phyloP scores from a whole-genome alignment of 495 filamentous ascomycete species.

The Penicillium silybi region DNA sequence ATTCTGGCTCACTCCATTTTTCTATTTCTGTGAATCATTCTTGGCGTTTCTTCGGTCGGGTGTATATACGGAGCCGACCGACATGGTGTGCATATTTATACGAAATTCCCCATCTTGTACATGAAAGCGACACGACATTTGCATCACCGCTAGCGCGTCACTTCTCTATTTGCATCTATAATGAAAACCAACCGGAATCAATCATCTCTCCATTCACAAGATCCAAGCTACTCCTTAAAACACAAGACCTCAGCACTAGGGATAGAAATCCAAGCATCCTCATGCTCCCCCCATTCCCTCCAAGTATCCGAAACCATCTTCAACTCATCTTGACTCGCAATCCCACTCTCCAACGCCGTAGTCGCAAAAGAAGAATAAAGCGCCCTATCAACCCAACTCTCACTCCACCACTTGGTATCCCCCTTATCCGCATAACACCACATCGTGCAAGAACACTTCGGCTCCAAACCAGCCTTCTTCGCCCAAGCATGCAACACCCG shows the following conservation, averaged over 20 bases:
- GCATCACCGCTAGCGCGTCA: not conserved
- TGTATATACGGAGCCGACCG: not conserved
- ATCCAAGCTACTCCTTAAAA: constrained; percentile 19
- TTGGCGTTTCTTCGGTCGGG: too few species aligned
- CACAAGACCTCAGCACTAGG: constrained; percentile 48
- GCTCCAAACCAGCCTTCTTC: constrained; percentile 40
- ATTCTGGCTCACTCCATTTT: too few species aligned
- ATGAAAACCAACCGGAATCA: not conserved
- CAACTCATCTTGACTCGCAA: constrained; percentile 41
- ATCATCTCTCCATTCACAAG: not conserved
- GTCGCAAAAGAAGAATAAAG: constrained; percentile 35
- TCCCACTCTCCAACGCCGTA: constrained; percentile 32
- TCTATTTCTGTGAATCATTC: too few species aligned
- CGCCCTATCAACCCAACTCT: constrained; percentile 42
- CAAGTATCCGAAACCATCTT: constrained; percentile 37
- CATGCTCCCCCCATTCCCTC: constrained; percentile 39
- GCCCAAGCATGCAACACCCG: constrained; percentile 49
- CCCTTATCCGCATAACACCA: constrained; percentile 46
- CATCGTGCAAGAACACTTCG: constrained; percentile 34
- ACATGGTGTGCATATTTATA: not conserved
- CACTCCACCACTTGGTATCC: constrained; percentile 44
- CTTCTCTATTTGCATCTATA: not conserved
- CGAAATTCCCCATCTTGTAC: not conserved
- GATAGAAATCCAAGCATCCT: constrained; percentile 47
- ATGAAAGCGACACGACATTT: not conserved